Conservation (phyloP, 2,329 filamentous ascomycete genomes). For the Trichoderma brevicompactum region DNA sequence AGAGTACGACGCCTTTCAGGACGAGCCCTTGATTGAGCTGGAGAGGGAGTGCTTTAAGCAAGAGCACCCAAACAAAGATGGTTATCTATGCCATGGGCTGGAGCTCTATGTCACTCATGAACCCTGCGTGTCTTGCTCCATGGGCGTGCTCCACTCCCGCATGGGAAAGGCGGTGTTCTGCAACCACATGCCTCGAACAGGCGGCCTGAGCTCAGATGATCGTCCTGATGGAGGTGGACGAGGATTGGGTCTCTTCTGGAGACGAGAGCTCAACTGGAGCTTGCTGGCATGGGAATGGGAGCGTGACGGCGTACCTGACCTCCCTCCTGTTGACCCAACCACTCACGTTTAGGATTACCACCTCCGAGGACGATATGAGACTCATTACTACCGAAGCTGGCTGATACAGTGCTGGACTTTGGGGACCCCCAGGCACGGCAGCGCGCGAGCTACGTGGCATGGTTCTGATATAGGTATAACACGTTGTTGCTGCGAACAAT, state of each 20-base stretch:
- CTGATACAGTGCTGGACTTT: slow-evolving; percentile 7
- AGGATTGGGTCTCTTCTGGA: slow-evolving; percentile 71
- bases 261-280: slow-evolving; percentile 84
- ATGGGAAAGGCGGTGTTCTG: slow-evolving; percentile 86
- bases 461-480: not conserved
- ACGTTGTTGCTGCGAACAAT: not conserved
- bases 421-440: not conserved
- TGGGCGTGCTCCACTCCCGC: slow-evolving; percentile 92
- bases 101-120: slow-evolving; percentile 96
- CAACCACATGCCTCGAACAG: slow-evolving; percentile 76
- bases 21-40: slow-evolving; percentile 68
- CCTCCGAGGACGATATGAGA: slow-evolving; percentile 46
- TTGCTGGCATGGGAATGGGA: slow-evolving; percentile 80
- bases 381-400: slow-evolving; percentile 35
- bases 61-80: slow-evolving; percentile 71
- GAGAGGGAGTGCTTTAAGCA: slow-evolving; percentile 66
- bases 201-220: slow-evolving; percentile 80
- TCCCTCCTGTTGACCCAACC: slow-evolving; percentile 51
- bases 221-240: slow-evolving; percentile 60
- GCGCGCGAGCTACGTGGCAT: not conserved
- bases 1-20: slow-evolving; percentile 67
- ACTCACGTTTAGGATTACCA: slow-evolving; percentile 56
- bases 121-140: slow-evolving; percentile 94
- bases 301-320: slow-evolving; percentile 47
- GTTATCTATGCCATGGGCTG: slow-evolving; percentile 91